Conservation (phyloP, 305 asterid genomes). For the Solanum hybrid region DNA sequence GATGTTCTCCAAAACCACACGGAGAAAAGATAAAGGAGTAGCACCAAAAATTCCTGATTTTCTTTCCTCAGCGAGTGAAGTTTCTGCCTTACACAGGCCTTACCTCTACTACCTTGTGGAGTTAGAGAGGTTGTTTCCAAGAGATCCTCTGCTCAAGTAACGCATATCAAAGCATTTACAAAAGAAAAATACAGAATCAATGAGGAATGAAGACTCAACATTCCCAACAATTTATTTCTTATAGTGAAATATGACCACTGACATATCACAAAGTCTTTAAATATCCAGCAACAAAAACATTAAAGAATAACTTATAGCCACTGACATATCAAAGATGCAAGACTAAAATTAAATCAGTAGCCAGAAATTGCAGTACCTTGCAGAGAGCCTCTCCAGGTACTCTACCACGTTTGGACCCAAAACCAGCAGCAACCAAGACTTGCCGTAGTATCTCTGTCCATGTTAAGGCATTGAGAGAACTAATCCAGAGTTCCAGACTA, state of each 20-base stretch:
- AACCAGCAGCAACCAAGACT: slow-evolving; percentile 79
- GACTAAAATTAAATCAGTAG: slow-evolving; percentile 7
- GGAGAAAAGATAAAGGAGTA: not conserved
- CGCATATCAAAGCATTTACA: not conserved
- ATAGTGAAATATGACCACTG: not conserved
- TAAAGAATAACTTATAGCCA: not conserved
- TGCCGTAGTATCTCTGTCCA: slow-evolving; percentile 88
- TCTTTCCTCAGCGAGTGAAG: not conserved
- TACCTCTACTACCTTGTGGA: not conserved
- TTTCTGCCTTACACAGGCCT: not conserved
- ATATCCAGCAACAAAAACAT: not conserved
- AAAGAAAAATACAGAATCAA: not conserved
- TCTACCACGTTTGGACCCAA: slow-evolving; percentile 55
- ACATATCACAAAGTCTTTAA: not conserved
- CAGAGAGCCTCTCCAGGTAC: slow-evolving; percentile 27
- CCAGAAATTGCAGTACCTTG: slow-evolving; percentile 50
- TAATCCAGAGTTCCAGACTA: slow-evolving; percentile 59
- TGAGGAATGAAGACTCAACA: not conserved
- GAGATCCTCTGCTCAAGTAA: not conserved
- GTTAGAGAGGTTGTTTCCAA: not conserved
- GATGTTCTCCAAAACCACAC: not conserved
- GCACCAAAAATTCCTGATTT: not conserved
- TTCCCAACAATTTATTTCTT: not conserved
- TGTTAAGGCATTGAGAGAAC: slow-evolving; percentile 71
- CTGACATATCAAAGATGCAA: slow-evolving; percentile 1